phyloP scores from a whole-genome alignment of 495 filamentous ascomycete genomes.

The Xylaria sp. region DNA sequence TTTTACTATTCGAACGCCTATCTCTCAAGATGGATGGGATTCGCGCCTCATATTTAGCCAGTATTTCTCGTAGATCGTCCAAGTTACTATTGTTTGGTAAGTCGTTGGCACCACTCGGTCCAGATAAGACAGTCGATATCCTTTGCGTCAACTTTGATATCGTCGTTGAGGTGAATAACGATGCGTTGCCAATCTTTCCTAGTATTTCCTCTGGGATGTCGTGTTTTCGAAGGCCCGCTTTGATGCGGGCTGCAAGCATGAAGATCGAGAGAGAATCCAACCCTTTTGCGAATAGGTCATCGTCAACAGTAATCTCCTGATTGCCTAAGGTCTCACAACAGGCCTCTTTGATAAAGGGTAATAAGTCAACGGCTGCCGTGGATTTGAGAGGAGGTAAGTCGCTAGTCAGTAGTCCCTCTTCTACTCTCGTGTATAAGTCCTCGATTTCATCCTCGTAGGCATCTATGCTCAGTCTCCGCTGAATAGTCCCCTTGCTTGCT shows the following conservation, averaged over 20 bases:
- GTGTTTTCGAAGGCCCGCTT: conserved; percentile 22
- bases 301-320: conserved; percentile 1
- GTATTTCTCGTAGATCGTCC: conserved; percentile 3
- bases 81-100: neutral
- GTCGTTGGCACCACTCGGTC: neutral
- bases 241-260: conserved; percentile 19
- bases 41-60: conserved; percentile 19
- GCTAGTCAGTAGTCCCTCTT: conserved; percentile 15
- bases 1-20: neutral
- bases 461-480: conserved; percentile 16
- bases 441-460: conserved; percentile 22
- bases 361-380: neutral
- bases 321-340: neutral
- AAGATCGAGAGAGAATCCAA: conserved; percentile 23
- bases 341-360: conserved; percentile 13
- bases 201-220: neutral
- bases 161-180: conserved; percentile 20
- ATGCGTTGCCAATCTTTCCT: conserved; percentile 3
- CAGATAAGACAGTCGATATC: conserved; percentile 12
- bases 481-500: conserved; percentile 24
- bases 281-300: conserved; percentile 22
- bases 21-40: conserved; percentile 4
- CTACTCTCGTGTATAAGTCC: conserved; percentile 17
- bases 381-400: conserved; percentile 20
- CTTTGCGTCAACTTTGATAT: conserved; percentile 12